Base-by-base conservation (phyloP, 2,329 filamentous ascomycete genomes). In the Pyrenochaeta sp. region DNA sequence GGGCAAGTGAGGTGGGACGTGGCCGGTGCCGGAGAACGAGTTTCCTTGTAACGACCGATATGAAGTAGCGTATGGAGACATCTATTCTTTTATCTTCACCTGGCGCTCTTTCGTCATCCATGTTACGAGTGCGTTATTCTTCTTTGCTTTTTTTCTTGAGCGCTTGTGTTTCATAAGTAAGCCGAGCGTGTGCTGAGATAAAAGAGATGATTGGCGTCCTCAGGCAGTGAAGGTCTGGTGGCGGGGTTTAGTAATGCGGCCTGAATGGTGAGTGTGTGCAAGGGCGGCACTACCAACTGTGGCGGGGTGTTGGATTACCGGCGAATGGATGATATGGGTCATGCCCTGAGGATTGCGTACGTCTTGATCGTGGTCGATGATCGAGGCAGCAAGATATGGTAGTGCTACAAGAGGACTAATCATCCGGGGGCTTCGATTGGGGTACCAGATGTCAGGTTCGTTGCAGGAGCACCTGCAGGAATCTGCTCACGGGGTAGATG, bases 141-240 rank as follows among this genome's bases (percentile, higher is more conserved):
- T 34, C 26, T 15, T 51, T 56, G 45, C 50, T 58, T 55, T 55
- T n/a, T 54, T 54, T 15, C n/a, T 44, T 37, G 30, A 49, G 43
- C 51, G 48, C 49, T 55, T 59, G 40, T 50, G 62, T 64, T 61
- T 64, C 62, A 57, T 27, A 32, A 48, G 44, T 34, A 45, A 31
- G 43, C 49, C 36, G 44, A 26, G 51, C 34, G 42, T 60, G 54
- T 28, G 45, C 49, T 23, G 46, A 15, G 27, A 23, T 34, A 14
- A 24, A 26, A 26, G 18, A 45, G 42, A 28, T 61, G 51, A 58
- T 61, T 61, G 61, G 60, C 48, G 38, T 58, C 31, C 27, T 42
- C 28, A 21, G 39, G n/a, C 23, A 27, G 40, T 48, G 20, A 29
- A 41, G 51, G 46, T 50, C 42, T 47, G 55, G 54, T 51, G 52